Conservation (phyloP, 495 filamentous ascomycete genomes). For the Trichoderma gamsii region DNA sequence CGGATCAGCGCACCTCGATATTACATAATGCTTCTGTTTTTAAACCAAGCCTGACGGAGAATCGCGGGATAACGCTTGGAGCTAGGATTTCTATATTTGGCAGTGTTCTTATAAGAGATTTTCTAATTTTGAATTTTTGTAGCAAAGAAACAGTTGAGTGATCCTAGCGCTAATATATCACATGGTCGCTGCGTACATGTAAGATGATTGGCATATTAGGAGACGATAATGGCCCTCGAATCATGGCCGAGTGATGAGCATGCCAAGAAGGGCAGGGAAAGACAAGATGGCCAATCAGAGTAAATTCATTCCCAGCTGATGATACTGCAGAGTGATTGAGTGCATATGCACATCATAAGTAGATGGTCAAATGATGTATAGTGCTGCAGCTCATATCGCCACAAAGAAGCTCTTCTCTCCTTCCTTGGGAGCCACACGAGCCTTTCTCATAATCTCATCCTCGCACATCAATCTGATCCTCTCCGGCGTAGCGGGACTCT, state of each 20-base stretch:
- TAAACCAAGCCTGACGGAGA: background rate
- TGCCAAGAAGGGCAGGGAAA: background rate
- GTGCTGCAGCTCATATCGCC: slow-evolving; percentile 32
- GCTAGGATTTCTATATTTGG: background rate
- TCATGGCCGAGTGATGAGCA: too few relatives aligned
- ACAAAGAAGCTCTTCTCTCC: slow-evolving; percentile 92
- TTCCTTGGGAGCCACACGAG: slow-evolving; percentile 63
- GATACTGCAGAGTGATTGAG: too few relatives aligned
- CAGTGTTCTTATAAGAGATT: background rate
- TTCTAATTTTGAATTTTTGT: background rate
- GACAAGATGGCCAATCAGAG: background rate
- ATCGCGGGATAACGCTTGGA: background rate
- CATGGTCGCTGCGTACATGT: background rate
- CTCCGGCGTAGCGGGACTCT: slow-evolving; percentile 80
- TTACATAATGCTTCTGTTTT: background rate
- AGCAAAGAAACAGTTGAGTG: background rate
- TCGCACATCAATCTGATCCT: slow-evolving; percentile 75
- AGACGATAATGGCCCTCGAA: background rate
- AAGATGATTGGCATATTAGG: background rate
- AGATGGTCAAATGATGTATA: too few relatives aligned
- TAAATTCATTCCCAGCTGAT: background rate
- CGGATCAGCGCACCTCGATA: background rate
- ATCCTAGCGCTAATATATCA: background rate
- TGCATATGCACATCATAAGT: too few relatives aligned
- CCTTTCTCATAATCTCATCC: slow-evolving; percentile 79